Evolutionary conservation across 768 basidiomycete genomes (phyloP).

Genomic region (Pisolithus marmoratus): DNA sequence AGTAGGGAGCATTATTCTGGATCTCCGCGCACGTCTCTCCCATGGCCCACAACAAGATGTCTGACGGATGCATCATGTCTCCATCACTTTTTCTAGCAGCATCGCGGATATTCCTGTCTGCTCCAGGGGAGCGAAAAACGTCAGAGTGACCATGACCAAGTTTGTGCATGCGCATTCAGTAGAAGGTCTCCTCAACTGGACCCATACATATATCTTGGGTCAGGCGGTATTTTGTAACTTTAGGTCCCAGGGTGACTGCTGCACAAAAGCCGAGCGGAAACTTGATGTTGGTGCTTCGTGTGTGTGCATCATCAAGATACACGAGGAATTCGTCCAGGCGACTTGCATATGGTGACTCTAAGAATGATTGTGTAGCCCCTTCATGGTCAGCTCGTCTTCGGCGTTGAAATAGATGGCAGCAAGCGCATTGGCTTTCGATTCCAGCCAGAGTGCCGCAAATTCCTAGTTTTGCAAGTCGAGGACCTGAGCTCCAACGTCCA

Average conservation of each 20-base stretch:
- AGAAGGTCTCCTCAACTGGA: neutral
- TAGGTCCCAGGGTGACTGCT: slow-evolving; percentile 44
- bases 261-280: slow-evolving; percentile 36
- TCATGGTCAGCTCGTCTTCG: slow-evolving; percentile 26
- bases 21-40: slow-evolving; percentile 34
- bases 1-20: slow-evolving; percentile 29
- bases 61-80: slow-evolving; percentile 11
- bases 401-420: slow-evolving; percentile 39
- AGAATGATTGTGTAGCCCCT: slow-evolving; percentile 24
- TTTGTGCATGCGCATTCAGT: slow-evolving; percentile 41
- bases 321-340: slow-evolving; percentile 38
- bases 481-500: slow-evolving; percentile 52
- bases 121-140: slow-evolving; percentile 38
- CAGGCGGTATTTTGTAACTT: slow-evolving; percentile 44
- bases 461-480: slow-evolving; percentile 39
- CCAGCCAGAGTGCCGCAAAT: slow-evolving; percentile 21
- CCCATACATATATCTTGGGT: slow-evolving; percentile 35
- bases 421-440: slow-evolving; percentile 16
- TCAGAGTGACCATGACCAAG: slow-evolving; percentile 40
- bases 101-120: slow-evolving; percentile 32
- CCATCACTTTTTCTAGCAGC: slow-evolving; percentile 9
- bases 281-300: slow-evolving; percentile 14
- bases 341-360: slow-evolving; percentile 34
- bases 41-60: slow-evolving; percentile 39
- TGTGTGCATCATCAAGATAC: slow-evolving; percentile 20